These are phyloP conservation scores for Plasmodium vinckei DNA, from an alignment of 169 alveolate species.

Conservation along the genomic window DNA sequence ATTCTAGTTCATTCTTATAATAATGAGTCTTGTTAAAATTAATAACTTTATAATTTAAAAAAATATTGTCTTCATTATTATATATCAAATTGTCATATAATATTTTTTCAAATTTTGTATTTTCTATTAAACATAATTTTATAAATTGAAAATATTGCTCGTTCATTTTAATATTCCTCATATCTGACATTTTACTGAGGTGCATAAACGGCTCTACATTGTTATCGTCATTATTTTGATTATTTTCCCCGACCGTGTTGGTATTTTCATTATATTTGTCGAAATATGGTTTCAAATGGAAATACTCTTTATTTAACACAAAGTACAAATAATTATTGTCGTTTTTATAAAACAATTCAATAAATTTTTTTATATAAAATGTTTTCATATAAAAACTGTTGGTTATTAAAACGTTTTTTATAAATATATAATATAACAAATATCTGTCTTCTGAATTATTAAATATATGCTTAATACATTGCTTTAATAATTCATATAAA, in stretches of 20 bases:
- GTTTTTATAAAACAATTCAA: slow-evolving; percentile 60
- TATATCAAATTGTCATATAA: slow-evolving; percentile 8
- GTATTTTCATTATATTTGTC: slow-evolving; percentile 4
- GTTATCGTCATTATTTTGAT: neutral
- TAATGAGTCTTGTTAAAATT: neutral
- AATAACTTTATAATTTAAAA: slow-evolving; percentile 53
- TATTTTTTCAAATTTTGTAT: slow-evolving; percentile 5
- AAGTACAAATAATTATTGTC: slow-evolving; percentile 61
- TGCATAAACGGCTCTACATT: neutral
- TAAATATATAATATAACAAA: slow-evolving; percentile 55
- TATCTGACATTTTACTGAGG: neutral
- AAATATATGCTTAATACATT: slow-evolving; percentile 70
- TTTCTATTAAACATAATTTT: slow-evolving; percentile 19
- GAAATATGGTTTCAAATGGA: slow-evolving; percentile 26
- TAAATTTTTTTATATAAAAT: slow-evolving; percentile 62
- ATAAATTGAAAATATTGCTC: slow-evolving; percentile 31
- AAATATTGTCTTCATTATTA: slow-evolving; percentile 54
- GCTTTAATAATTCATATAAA: slow-evolving; percentile 68
- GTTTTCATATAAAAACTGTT: slow-evolving; percentile 43
- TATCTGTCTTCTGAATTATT: slow-evolving; percentile 34
- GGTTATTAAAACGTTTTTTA: slow-evolving; percentile 63
- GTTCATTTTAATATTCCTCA: slow-evolving; percentile 3
- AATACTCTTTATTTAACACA: slow-evolving; percentile 64
- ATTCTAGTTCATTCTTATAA: neutral
- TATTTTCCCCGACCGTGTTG: neutral